Percentiles rank a stretch among this genome's conserved stretches.
phyloP scores from a whole-genome alignment of 108 stramenopile genomes.

The Cyclotella choctawhatcheeana region DNA sequence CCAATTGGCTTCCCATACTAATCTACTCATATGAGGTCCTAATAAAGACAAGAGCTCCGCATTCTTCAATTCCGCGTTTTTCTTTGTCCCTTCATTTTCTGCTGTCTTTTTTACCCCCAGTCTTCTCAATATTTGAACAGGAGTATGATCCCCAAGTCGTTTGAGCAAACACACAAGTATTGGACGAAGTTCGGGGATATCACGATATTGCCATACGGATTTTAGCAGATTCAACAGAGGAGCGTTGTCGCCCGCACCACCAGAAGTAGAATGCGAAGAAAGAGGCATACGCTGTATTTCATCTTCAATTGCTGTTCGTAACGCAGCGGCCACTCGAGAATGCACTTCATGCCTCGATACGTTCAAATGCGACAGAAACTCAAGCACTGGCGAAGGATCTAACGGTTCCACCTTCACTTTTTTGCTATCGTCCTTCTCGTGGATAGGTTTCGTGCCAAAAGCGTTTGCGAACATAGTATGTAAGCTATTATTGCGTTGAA shows the following conservation, averaged over 20 bases:
- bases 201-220: conserved; percentile 76
- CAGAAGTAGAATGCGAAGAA: conserved; percentile 12
- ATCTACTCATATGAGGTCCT: conserved; percentile 66
- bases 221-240: conserved; percentile 68
- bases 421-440: conserved; percentile 28
- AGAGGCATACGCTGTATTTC: conserved; percentile 78
- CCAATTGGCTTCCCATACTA: conserved; percentile 91
- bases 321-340: conserved; percentile 69
- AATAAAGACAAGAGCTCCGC: conserved; percentile 75
- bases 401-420: conserved; percentile 53
- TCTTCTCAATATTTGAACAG: conserved; percentile 62
- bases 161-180: conserved; percentile 78
- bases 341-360: conserved; percentile 82
- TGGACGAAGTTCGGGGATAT: conserved; percentile 78
- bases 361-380: conserved; percentile 76
- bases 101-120: conserved; percentile 56
- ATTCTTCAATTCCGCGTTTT: conserved; percentile 57
- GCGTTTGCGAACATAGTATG: conserved; percentile 81
- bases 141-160: conserved; percentile 78
- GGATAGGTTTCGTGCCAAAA: conserved; percentile 68
- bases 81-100: background rate
- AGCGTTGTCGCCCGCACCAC: conserved; percentile 18
- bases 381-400: conserved; percentile 80
- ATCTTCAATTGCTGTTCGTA: conserved; percentile 76
- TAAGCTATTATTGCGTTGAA: conserved; percentile 74